A percentile compares a stretch with the other conserved stretches of the same genome.
phyloP scores from a whole-genome alignment of 148 eudicot genomes.

The Selenicereus undatus region DNA sequence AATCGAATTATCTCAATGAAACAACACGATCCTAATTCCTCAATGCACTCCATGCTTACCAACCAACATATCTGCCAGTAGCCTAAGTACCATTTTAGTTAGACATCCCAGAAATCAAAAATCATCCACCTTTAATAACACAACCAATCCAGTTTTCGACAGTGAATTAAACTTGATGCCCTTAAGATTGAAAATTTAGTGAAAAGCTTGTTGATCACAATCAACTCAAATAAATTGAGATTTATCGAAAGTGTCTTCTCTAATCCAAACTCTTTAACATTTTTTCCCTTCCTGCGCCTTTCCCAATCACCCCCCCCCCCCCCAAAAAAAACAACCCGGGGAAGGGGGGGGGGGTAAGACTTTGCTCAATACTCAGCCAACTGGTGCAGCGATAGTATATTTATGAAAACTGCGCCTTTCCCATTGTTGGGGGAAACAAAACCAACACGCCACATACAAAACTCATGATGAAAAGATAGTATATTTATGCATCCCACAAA shows the following conservation, averaged over 20 bases:
- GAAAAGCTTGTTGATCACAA: background rate
- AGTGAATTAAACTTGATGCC: background rate
- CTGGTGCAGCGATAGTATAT: too few relatives aligned
- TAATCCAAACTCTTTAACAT: background rate
- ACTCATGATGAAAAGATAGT: background rate
- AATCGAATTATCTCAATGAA: background rate
- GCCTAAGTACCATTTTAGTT: background rate
- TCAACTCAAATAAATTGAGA: background rate
- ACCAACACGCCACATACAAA: background rate
- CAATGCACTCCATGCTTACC: background rate
- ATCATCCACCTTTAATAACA: background rate
- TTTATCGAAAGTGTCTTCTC: background rate
- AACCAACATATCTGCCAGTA: background rate
- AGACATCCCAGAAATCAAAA: too few relatives aligned
- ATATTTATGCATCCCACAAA: background rate
- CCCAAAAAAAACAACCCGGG: background rate
- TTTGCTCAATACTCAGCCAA: background rate
- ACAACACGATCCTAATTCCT: background rate
- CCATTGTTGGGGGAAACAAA: background rate
- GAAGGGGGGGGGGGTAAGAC: too few relatives aligned
- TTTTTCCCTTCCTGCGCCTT: background rate
- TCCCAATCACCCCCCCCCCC: background rate
- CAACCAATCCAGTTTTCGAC: background rate
- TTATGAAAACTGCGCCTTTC: too few relatives aligned
- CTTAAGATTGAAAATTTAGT: background rate